These are phyloP conservation scores for Yamadazyma friedrichii DNA, from an alignment of 1,139 yeast genomes.

Conservation along the genomic window DNA sequence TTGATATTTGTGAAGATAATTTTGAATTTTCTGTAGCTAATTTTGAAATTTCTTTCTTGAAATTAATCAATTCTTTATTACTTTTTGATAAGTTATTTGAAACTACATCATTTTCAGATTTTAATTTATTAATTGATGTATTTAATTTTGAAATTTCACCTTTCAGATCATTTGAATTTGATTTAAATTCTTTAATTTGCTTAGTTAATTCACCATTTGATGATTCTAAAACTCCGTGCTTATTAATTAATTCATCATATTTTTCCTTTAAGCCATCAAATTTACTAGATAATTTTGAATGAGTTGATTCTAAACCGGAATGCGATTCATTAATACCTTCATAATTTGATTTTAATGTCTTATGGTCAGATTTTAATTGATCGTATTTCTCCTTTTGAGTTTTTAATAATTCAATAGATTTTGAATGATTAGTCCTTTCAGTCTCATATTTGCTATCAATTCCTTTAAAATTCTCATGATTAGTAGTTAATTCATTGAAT, in stretches of 20 bases:
- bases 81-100: slow-evolving; percentile 7
- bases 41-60: slow-evolving; percentile 12
- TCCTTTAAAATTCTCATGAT: slow-evolving; percentile 7
- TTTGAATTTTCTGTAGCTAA: slow-evolving; percentile 6
- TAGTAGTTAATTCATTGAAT: slow-evolving; percentile 14
- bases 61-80: slow-evolving; percentile 9
- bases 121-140: slow-evolving; percentile 12
- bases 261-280: slow-evolving; percentile 10
- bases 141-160: slow-evolving; percentile 13
- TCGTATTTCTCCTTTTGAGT: slow-evolving; percentile 12
- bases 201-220: slow-evolving; percentile 10
- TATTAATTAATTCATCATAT: slow-evolving; percentile 11
- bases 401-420: slow-evolving; percentile 16
- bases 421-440: slow-evolving; percentile 21
- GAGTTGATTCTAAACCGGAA: slow-evolving; percentile 7
- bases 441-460: slow-evolving; percentile 9
- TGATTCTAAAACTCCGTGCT: slow-evolving; percentile 4
- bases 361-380: slow-evolving; percentile 9
- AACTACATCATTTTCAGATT: slow-evolving; percentile 13
- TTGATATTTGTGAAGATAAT: slow-evolving; percentile 7
- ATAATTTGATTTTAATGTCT: slow-evolving; percentile 20
- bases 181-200: slow-evolving; percentile 9
- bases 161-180: slow-evolving; percentile 10
- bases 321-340: slow-evolving; percentile 9
- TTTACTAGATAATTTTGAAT: slow-evolving; percentile 8